Evolutionary conservation across 2,329 filamentous ascomycete species (phyloP), one percentile per base, ranked within the genome.

Genomic region (Ascochyta koolunga): DNA sequence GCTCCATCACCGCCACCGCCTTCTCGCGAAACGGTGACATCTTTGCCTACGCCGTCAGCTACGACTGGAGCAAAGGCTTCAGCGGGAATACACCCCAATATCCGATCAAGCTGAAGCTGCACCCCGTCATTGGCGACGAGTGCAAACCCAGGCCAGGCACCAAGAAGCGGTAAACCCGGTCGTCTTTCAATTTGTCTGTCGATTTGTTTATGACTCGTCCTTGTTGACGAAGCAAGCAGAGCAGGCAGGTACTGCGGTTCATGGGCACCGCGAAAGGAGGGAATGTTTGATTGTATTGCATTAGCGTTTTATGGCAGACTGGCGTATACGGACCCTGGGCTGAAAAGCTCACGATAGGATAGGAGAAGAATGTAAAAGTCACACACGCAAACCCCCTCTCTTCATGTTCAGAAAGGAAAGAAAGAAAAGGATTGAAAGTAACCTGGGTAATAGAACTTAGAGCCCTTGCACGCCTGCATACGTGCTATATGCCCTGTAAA

Each of bases 1-100:
- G 93, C 53, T 91, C 89, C 68, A 99, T 99, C 78, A 89, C 89
- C 7, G 84, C 90, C 21, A 96, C 93, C 2, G 90, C 86, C n/a
- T 99, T 99, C 82, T 96, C 93, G 79, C 86, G 87, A 66, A 89
- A 82, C 53, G 95, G 95, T 46, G 88, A 73, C 61, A 80, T 82
- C 60, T 82, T 82, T 57, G 79, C 79, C 8, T 82, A 81, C 55
- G 91, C 93, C 22, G 86, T 97, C 41, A 92, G 91, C 73, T 99
- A 99, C 75, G 95, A 99, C 79, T 99, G 95, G 95, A 92, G 89
- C 79, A 98, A 99, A 81, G 95, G 95, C 15, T 97, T 93, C 78
- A 86, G 89, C 61, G 85, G 82, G 62, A 98, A 98, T 77, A 95
- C 81, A 22, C 86, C 86, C 52, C 62, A 75, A 62, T 73, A 76